Evolutionary conservation across 1,284 basidiomycete genomes (phyloP).

Genomic region (Leccinum pallidistipes): DNA sequence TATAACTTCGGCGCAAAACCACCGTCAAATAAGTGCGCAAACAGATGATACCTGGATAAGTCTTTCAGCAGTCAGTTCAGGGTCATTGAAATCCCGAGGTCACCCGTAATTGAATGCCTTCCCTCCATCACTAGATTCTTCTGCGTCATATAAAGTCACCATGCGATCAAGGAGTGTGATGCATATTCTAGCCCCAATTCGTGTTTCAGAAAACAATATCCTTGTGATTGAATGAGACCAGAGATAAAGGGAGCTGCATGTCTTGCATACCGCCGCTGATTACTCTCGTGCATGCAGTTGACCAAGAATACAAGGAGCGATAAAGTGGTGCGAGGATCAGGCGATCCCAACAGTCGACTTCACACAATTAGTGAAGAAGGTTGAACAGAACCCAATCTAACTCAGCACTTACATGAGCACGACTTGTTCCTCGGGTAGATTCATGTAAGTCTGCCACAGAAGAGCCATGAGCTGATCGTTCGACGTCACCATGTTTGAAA

Average conservation of each 20-base stretch:
- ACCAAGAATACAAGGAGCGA: slow-evolving; percentile 70
- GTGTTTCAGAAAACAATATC: slow-evolving; percentile 46
- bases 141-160: slow-evolving; percentile 62
- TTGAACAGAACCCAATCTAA: not conserved
- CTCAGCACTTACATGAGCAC: slow-evolving; percentile 64
- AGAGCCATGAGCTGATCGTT: slow-evolving; percentile 56
- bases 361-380: slow-evolving; percentile 17
- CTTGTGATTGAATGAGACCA: slow-evolving; percentile 25
- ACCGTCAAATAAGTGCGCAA: slow-evolving; percentile 52
- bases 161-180: slow-evolving; percentile 65
- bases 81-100: slow-evolving; percentile 16
- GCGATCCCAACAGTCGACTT: slow-evolving; percentile 73
- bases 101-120: slow-evolving; percentile 78
- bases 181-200: slow-evolving; percentile 60
- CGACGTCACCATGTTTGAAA: slow-evolving; percentile 73
- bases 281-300: slow-evolving; percentile 65
- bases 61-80: slow-evolving; percentile 6
- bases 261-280: slow-evolving; percentile 54
- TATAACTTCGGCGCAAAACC: slow-evolving; percentile 53
- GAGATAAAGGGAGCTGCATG: not conserved
- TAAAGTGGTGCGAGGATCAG: slow-evolving; percentile 60
- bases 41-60: slow-evolving; percentile 51
- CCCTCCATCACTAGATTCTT: slow-evolving; percentile 57
- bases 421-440: slow-evolving; percentile 68
- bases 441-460: slow-evolving; percentile 66